Evolutionary conservation across 805 yeast species (phyloP).

Genomic region (Diddensiella caesifluorescens): DNA sequence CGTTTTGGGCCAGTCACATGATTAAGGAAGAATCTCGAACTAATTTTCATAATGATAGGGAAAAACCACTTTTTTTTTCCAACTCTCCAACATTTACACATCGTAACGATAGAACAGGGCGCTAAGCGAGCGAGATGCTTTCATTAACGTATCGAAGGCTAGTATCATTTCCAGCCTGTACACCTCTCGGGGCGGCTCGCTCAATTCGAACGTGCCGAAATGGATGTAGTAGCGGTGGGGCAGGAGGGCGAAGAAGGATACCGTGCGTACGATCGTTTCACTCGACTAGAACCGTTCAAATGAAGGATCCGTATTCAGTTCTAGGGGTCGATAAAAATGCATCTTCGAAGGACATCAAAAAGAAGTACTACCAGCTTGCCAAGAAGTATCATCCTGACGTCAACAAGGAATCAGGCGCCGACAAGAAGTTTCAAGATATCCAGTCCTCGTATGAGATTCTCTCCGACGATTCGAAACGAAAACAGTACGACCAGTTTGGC

Average conservation of each 20-base stretch:
- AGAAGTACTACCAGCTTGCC: constrained; percentile 89
- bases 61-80: too few relatives aligned
- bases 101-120: too few relatives aligned
- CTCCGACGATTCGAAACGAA: constrained; percentile 76
- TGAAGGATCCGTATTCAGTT: constrained; percentile 73
- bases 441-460: constrained; percentile 93
- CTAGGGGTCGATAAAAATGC: constrained; percentile 75
- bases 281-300: constrained; percentile 8
- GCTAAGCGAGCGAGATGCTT: too few relatives aligned
- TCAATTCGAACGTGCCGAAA: too few relatives aligned
- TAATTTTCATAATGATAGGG: too few relatives aligned
- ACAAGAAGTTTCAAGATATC: constrained; percentile 81
- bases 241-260: background rate
- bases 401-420: constrained; percentile 85
- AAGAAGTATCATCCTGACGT: constrained; percentile 96
- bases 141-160: too few relatives aligned
- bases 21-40: too few relatives aligned
- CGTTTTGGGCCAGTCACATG: too few relatives aligned
- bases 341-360: constrained; percentile 78
- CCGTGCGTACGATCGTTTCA: background rate
- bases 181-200: too few relatives aligned
- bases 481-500: constrained; percentile 90
- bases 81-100: too few relatives aligned
- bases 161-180: too few relatives aligned
- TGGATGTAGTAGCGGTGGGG: too few relatives aligned